These are phyloP conservation scores for Hansfordia pulvinata DNA, from an alignment of 2,329 filamentous ascomycete genomes.

Conservation along the genomic window DNA sequence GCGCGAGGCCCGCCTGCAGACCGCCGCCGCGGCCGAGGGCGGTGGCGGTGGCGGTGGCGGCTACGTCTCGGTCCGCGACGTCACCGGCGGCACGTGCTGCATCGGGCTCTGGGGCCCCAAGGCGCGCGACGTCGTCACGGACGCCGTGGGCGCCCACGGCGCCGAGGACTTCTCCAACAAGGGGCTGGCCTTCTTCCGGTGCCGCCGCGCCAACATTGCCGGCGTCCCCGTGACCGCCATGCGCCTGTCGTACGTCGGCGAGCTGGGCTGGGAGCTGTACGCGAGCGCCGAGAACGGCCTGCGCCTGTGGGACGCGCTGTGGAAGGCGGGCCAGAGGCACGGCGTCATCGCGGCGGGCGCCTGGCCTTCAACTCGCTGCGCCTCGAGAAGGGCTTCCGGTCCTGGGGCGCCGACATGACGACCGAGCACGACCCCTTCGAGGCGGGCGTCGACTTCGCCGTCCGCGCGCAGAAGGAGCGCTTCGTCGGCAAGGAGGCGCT, in stretches of 20 bases:
- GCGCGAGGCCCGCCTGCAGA: slow-evolving; percentile 35
- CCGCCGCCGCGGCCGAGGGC: slow-evolving; percentile 20
- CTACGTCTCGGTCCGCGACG: slow-evolving; percentile 39
- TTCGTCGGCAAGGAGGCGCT: slow-evolving; percentile 40
- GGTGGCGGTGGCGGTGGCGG: too few species aligned
- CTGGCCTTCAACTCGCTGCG: slow-evolving; percentile 43
- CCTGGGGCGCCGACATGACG: slow-evolving; percentile 43
- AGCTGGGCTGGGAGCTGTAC: slow-evolving; percentile 49
- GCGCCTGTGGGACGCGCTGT: slow-evolving; percentile 44
- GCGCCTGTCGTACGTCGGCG: slow-evolving; percentile 46
- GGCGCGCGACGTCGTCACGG: slow-evolving; percentile 34
- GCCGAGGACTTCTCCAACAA: slow-evolving; percentile 29
- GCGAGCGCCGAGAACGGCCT: slow-evolving; percentile 44
- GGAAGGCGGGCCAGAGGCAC: slow-evolving; percentile 35
- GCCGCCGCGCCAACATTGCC: slow-evolving; percentile 32
- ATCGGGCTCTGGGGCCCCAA: slow-evolving; percentile 50
- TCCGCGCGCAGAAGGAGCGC: slow-evolving; percentile 29
- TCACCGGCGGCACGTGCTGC: slow-evolving; percentile 45
- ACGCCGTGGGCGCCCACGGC: slow-evolving; percentile 32
- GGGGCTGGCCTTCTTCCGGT: slow-evolving; percentile 33
- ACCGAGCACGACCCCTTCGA: slow-evolving; percentile 48
- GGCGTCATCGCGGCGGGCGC: slow-evolving; percentile 46
- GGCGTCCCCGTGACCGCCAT: slow-evolving; percentile 43
- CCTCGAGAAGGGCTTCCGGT: slow-evolving; percentile 44
- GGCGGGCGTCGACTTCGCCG: slow-evolving; percentile 36